Evolutionary conservation across 208 protist genomes (phyloP), one percentile per base, ranked within the genome.

Genomic region (Lotmaria passim): DNA sequence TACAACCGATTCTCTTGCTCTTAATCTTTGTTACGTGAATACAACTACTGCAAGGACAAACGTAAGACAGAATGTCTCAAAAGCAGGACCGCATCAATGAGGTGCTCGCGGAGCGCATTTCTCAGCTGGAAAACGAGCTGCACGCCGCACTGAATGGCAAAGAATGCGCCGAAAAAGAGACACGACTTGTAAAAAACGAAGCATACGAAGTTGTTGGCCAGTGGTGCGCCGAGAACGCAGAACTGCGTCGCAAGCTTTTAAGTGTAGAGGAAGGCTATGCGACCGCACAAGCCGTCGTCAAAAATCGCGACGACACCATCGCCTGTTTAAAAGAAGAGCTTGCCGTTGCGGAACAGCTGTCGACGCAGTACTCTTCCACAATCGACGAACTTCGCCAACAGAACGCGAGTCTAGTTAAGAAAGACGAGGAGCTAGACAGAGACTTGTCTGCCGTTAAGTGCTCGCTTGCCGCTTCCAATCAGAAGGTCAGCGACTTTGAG

Each of bases 161-260:
- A 12, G 81, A 85, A 31, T 64, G 77, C n/a, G 58, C 83, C 33
- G 75, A 86, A 46, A 56, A 75, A 46, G 79, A 90, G 33, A 85
- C 84, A 56, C 69, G 85, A 3, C 52, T 73, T 4, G 67, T 92
- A 28, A 83, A 82, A n/a, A 61, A 66, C 4, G 86, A 94, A 61
- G 86, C 86, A 7, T 85, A 91, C 69, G 77, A 85, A 17, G 81
- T 94, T 36, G 85, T 94, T 34, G 66, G 76, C 6, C 86, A 95
- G 71, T 95, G 86, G 89, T 77, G 86, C 47, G 73, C 76, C 15
- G 86, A 86, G 51, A 73, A 81, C 8, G 60, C 47, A 14, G 85
- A 90, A 26, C 56, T 88, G 19, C 78, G 82, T 7, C 67, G 51
- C 34, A 74, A 77, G 46, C 57, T 91, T 4, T 23, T 30, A 0